phyloP scores from a whole-genome alignment of 176 grass and related monocot species.

The Eragrostis nindensis region DNA sequence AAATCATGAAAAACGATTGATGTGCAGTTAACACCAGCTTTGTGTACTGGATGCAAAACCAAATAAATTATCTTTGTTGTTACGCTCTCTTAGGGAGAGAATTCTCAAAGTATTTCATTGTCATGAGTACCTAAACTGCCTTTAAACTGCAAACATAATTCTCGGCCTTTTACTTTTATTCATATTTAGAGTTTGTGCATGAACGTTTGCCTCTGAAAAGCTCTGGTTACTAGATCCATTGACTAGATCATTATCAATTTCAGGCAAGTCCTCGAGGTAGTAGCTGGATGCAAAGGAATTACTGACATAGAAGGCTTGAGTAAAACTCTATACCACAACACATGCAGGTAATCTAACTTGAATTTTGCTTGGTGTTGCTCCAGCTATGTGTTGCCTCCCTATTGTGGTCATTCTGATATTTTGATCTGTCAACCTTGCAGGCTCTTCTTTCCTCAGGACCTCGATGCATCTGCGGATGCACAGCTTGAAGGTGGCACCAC shows the following conservation, averaged over 20 bases:
- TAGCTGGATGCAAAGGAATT: conserved; percentile 87
- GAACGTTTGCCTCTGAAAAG: not conserved
- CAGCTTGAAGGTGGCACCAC: too few species aligned
- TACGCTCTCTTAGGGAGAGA: not conserved
- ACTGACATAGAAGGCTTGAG: conserved; percentile 73
- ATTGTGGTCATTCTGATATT: not conserved
- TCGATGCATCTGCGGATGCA: conserved; percentile 71
- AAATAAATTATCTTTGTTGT: not conserved
- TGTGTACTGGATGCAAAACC: not conserved
- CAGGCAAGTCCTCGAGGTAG: conserved; percentile 95
- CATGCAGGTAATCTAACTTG: conserved; percentile 68
- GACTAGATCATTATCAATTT: conserved; percentile 15
- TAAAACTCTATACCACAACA: conserved; percentile 91
- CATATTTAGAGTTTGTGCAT: not conserved
- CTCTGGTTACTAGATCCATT: too few species aligned
- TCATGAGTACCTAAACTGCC: not conserved
- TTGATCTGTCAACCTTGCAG: conserved; percentile 46
- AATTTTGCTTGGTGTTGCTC: not conserved
- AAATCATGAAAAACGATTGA: not conserved
- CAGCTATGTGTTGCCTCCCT: not conserved
- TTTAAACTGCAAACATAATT: not conserved
- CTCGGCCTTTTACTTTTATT: not conserved
- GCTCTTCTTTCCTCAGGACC: conserved; percentile 91
- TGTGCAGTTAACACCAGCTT: conserved; percentile 12
- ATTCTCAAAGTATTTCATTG: conserved; percentile 9